These are phyloP conservation scores for Malassezia restricta DNA, from an alignment of 1,284 basidiomycete species.

Conservation along the genomic window DNA sequence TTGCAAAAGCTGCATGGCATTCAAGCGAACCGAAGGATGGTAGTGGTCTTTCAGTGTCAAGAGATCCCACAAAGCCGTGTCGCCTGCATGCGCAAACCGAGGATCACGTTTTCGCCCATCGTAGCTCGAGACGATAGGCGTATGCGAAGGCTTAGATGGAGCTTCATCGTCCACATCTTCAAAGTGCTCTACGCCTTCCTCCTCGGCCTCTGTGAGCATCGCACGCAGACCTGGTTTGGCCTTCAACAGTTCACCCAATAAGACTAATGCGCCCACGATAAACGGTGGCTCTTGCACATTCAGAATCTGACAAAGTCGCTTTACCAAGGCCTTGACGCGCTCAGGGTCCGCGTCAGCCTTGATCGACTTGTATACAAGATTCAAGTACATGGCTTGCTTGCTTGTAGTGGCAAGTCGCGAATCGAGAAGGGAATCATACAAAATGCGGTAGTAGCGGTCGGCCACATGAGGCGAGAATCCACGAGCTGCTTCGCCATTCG, in stretches of 20 bases:
- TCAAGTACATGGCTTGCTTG: slow-evolving; percentile 96
- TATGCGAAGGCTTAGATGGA: slow-evolving; percentile 5
- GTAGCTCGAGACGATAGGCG: slow-evolving; percentile 20
- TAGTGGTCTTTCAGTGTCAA: slow-evolving; percentile 63
- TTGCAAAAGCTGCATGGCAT: slow-evolving; percentile 73
- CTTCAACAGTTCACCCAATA: slow-evolving; percentile 58
- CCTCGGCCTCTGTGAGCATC: slow-evolving; percentile 53
- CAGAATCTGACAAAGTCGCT: slow-evolving; percentile 75
- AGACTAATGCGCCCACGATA: slow-evolving; percentile 68
- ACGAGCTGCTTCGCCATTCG: slow-evolving; percentile 1
- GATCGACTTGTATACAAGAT: slow-evolving; percentile 81
- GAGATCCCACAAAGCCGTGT: slow-evolving; percentile 49
- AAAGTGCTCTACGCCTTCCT: slow-evolving; percentile 50
- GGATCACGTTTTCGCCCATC: slow-evolving; percentile 67
- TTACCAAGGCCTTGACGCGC: slow-evolving; percentile 69
- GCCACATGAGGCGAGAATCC: slow-evolving; percentile 44
- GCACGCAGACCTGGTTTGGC: slow-evolving; percentile 59
- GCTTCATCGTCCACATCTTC: slow-evolving; percentile 45
- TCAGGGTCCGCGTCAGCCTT: slow-evolving; percentile 62
- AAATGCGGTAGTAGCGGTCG: slow-evolving; percentile 70
- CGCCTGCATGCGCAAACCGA: slow-evolving; percentile 67
- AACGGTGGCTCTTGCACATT: slow-evolving; percentile 69
- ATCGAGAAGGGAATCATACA: slow-evolving; percentile 82
- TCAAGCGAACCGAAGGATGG: slow-evolving; percentile 79
- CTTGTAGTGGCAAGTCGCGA: slow-evolving; percentile 66